Conservation (phyloP, 306 rosid genomes). For the Urtica urens region DNA sequence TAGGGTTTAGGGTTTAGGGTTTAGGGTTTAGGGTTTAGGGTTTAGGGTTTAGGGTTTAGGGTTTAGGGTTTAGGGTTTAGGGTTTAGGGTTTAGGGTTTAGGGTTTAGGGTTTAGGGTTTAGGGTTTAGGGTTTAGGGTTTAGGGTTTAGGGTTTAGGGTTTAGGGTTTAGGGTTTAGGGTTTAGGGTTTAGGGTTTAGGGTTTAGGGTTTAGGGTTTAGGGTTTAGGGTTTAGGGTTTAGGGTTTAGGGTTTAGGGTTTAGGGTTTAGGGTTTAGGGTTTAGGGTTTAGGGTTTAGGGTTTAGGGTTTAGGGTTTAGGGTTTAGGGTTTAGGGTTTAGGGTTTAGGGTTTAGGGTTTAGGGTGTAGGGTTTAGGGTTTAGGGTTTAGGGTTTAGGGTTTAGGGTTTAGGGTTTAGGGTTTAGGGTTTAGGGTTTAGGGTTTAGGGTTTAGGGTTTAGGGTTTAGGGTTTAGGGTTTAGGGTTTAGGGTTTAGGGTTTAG, state of each 20-base stretch:
- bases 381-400: conserved; percentile 3
- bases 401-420: conserved; percentile 15
- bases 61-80: conserved; percentile 17
- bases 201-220: conserved; percentile 13
- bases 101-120: conserved; percentile 13
- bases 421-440: conserved; percentile 15
- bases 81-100: conserved; percentile 12
- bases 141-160: conserved; percentile 11
- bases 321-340: conserved; percentile 15
- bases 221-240: conserved; percentile 14
- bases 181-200: conserved; percentile 20
- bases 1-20: conserved; percentile 14
- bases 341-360: conserved; percentile 5
- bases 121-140: conserved; percentile 7
- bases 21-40: conserved; percentile 15
- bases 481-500: conserved; percentile 19
- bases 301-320: conserved; percentile 18
- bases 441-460: conserved; percentile 17
- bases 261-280: conserved; percentile 12
- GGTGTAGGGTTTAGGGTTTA: no score
- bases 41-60: conserved; percentile 13
- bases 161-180: conserved; percentile 16
- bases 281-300: conserved; percentile 12
- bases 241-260: conserved; percentile 9
- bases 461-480: conserved; percentile 11